Evolutionary conservation across 768 basidiomycete species (phyloP).

Genomic region (Pulveroboletus sp.): DNA sequence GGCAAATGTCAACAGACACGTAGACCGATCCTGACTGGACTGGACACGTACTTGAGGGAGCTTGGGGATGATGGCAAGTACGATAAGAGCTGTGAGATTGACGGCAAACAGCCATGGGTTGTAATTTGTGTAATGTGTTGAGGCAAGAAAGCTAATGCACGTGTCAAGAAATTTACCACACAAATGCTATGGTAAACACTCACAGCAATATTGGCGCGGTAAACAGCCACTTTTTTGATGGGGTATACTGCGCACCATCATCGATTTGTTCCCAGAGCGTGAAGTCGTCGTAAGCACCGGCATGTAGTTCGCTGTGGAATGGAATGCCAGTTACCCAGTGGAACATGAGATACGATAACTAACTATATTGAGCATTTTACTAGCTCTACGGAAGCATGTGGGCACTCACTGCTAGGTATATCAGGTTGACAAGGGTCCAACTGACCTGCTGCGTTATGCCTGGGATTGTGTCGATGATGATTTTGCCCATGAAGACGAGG

Average conservation of each 20-base stretch:
- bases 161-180: not conserved
- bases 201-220: conserved; percentile 86
- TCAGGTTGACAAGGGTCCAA: conserved; percentile 90
- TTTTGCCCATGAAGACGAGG: conserved; percentile 84
- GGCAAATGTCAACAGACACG: conserved; percentile 13
- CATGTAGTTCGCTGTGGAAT: conserved; percentile 81
- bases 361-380: conserved; percentile 5
- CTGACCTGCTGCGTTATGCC: conserved; percentile 91
- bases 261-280: conserved; percentile 99
- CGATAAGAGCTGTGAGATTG: conserved; percentile 74
- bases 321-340: conserved; percentile 98
- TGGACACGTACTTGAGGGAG: conserved; percentile 72
- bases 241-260: conserved; percentile 96
- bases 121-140: conserved; percentile 98
- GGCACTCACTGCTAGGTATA: conserved; percentile 77
- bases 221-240: conserved; percentile 95
- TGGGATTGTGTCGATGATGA: conserved; percentile 90
- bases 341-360: conserved; percentile 98
- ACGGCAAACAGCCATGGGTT: conserved; percentile 90
- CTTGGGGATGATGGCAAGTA: conserved; percentile 86
- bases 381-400: not conserved
- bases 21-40: conserved; percentile 2
- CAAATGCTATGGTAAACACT: conserved; percentile 28
- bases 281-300: conserved; percentile 94
- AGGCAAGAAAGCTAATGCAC: conserved; percentile 76